These are phyloP conservation scores for Neurospora sp. DNA, from an alignment of 495 filamentous ascomycete genomes.

Conservation along the genomic window DNA sequence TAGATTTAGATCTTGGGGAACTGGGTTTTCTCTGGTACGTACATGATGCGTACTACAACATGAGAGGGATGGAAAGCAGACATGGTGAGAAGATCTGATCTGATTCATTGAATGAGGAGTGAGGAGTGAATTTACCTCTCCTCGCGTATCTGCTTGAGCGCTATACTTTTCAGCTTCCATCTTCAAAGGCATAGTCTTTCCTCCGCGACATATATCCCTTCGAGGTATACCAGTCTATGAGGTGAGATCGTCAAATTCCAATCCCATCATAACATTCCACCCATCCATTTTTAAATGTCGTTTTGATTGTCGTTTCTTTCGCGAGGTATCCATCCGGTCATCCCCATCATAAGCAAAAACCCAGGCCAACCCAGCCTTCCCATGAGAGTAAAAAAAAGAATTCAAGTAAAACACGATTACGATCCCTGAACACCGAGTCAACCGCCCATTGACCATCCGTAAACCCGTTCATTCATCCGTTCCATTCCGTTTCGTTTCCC, in stretches of 20 bases:
- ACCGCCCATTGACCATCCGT: background rate
- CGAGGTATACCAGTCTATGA: background rate
- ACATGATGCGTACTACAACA: background rate
- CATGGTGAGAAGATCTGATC: background rate
- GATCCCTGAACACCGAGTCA: background rate
- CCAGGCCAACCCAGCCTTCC: background rate
- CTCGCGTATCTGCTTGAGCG: background rate
- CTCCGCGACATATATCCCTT: background rate
- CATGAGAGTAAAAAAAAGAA: background rate
- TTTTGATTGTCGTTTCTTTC: background rate
- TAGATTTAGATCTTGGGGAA: background rate
- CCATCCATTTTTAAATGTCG: too few relatives aligned
- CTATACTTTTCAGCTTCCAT: background rate
- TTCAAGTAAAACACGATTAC: background rate
- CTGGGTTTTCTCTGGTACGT: background rate
- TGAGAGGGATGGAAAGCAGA: background rate
- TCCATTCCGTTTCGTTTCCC: background rate
- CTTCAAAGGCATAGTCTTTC: background rate
- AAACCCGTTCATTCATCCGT: constrained; percentile 4
- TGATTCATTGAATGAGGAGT: background rate
- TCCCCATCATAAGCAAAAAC: background rate
- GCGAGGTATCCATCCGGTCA: background rate
- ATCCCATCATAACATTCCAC: background rate
- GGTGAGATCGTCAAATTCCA: background rate
- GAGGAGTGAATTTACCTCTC: background rate